phyloP scores from a whole-genome alignment of 768 basidiomycete genomes.

The Arthromyces matolae region DNA sequence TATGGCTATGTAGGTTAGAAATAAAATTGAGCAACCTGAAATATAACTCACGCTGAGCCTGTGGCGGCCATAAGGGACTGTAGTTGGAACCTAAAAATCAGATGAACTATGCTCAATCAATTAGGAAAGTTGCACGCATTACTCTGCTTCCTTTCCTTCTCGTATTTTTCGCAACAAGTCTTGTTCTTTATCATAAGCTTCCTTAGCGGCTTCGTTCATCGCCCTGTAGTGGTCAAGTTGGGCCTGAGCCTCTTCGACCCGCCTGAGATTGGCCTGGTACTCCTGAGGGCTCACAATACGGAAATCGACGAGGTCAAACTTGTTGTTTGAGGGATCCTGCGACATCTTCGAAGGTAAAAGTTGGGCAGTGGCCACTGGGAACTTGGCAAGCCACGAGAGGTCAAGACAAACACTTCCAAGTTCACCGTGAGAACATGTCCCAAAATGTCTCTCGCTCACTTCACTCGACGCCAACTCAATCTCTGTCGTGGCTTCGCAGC shows the following conservation, averaged over 20 bases:
- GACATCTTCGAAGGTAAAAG: constrained; percentile 9
- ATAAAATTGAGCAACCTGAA: neutral
- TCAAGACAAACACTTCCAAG: neutral
- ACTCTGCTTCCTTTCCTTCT: constrained; percentile 19
- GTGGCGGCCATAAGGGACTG: constrained; percentile 2
- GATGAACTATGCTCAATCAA: constrained; percentile 1
- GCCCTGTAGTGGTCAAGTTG: constrained; percentile 25
- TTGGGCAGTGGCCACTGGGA: neutral
- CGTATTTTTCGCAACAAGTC: constrained; percentile 14
- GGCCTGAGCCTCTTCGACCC: constrained; percentile 30
- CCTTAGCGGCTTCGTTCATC: constrained; percentile 39
- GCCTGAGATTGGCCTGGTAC: constrained; percentile 27
- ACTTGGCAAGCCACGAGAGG: too few relatives aligned
- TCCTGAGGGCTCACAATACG: constrained; percentile 23
- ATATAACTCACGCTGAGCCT: neutral
- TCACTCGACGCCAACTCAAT: constrained; percentile 13
- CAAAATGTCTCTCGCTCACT: constrained; percentile 22
- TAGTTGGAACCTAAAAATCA: constrained; percentile 10
- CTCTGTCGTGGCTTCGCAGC: constrained; percentile 45
- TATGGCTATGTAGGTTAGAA: constrained; percentile 2
- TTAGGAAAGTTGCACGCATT: constrained; percentile 5
- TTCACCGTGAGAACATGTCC: constrained; percentile 13
- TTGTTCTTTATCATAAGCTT: constrained; percentile 23
- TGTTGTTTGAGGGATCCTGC: constrained; percentile 13
- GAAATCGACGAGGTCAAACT: neutral